Evolutionary conservation across 1,139 yeast genomes (phyloP).

Genomic region (Candida neerlandica): DNA sequence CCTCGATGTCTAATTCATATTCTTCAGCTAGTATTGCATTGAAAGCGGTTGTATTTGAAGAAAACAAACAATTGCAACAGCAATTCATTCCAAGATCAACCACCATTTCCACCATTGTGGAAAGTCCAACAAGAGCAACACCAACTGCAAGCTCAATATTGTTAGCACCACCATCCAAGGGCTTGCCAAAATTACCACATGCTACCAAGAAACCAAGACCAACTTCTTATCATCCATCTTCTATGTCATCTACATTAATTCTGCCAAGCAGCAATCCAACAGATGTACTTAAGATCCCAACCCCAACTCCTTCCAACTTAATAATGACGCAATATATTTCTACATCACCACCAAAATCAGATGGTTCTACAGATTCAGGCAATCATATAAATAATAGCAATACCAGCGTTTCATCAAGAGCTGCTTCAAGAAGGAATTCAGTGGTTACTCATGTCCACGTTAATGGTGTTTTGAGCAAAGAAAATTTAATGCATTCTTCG

Average conservation of each 20-base stretch:
- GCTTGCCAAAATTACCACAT: constrained; percentile 40
- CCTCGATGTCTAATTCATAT: constrained; percentile 34
- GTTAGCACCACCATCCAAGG: constrained; percentile 20
- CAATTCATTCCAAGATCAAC: constrained; percentile 8
- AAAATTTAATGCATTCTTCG: constrained; percentile 18
- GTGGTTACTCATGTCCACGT: constrained; percentile 51
- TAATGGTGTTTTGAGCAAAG: constrained; percentile 48
- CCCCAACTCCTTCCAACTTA: constrained; percentile 38
- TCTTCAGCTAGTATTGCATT: constrained; percentile 64
- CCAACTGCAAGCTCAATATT: constrained; percentile 13
- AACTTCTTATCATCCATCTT: constrained; percentile 74
- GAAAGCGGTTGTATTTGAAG: constrained; percentile 62
- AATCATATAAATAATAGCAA: background rate
- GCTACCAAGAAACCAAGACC: constrained; percentile 69
- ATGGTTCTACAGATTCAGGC: constrained; percentile 7
- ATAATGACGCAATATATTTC: constrained; percentile 42
- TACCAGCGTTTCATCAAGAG: constrained; percentile 7
- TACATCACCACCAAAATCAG: constrained; percentile 38
- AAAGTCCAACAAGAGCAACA: constrained; percentile 40
- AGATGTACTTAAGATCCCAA: constrained; percentile 38
- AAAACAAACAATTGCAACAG: constrained; percentile 14
- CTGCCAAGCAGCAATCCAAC: constrained; percentile 23
- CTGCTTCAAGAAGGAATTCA: constrained; percentile 39
- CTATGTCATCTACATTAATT: constrained; percentile 42
- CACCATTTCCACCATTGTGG: constrained; percentile 45